Evolutionary conservation across 169 alveolate genomes (phyloP).

Genomic region (Plasmodium adleri): DNA sequence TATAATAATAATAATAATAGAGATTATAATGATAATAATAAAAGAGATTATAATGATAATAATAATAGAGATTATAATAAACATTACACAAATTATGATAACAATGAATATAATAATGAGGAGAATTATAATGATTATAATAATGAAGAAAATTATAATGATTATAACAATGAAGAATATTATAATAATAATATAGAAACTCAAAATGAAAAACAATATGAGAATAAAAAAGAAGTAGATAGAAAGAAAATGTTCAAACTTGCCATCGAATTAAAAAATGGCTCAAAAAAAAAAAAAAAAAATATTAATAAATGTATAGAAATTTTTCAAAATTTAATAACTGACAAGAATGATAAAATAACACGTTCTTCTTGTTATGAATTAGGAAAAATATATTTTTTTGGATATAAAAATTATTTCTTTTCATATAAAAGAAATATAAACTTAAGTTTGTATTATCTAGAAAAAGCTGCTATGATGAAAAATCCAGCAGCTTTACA

Average conservation of each 20-base stretch:
- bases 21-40: neutral
- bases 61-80: neutral
- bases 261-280: constrained; percentile 64
- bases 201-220: neutral
- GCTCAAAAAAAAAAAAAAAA: constrained; percentile 44
- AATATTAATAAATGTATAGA: constrained; percentile 49
- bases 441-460: constrained; percentile 41
- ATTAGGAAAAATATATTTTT: constrained; percentile 60
- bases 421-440: constrained; percentile 57
- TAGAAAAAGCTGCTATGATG: constrained; percentile 39
- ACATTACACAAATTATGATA: neutral
- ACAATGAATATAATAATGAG: neutral
- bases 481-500: constrained; percentile 68
- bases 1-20: neutral
- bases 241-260: constrained; percentile 20
- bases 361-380: constrained; percentile 59
- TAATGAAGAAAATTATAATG: neutral
- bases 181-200: neutral
- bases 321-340: constrained; percentile 29
- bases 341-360: constrained; percentile 19
- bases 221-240: constrained; percentile 10
- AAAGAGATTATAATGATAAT: neutral
- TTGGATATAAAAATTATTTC: constrained; percentile 47
- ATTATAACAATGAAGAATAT: neutral
- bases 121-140: neutral